Evolutionary conservation across 2,329 filamentous ascomycete genomes (phyloP).

Genomic region (Cordyceps sp.): DNA sequence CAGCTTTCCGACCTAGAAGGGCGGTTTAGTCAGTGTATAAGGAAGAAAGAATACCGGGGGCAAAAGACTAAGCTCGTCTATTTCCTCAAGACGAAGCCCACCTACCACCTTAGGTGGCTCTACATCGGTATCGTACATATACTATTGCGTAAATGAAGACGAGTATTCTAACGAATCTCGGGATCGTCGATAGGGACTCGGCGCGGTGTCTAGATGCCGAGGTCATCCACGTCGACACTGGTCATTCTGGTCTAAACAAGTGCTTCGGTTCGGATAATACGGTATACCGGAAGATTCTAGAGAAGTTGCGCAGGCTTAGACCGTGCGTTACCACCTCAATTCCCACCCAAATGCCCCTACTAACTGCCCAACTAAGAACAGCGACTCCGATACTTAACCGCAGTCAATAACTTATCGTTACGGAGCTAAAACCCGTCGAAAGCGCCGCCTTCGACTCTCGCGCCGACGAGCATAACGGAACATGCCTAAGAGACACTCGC

Average conservation of each 20-base stretch:
- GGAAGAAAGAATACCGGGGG: not conserved
- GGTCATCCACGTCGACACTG: conserved; percentile 2
- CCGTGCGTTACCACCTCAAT: not conserved
- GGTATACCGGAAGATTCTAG: conserved; percentile 1
- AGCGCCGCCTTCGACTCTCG: not conserved
- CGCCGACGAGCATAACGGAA: not conserved
- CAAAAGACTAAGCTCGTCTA: conserved; percentile 2
- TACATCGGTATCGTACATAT: conserved; percentile 5
- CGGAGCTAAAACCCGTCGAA: not conserved
- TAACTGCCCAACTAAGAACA: not conserved
- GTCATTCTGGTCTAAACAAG: conserved; percentile 8
- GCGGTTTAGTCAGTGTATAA: not conserved
- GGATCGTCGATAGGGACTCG: conserved; percentile 4
- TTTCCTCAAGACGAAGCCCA: conserved; percentile 7
- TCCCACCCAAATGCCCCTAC: not conserved
- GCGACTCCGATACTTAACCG: not conserved
- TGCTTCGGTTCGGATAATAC: conserved; percentile 1
- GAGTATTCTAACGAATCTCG: not conserved
- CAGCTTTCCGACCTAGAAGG: conserved; percentile 2
- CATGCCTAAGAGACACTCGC: not conserved
- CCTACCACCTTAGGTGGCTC: conserved; percentile 1
- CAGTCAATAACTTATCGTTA: not conserved
- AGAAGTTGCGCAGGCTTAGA: not conserved
- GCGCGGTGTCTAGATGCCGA: not conserved
- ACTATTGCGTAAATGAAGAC: not conserved